Percentiles rank a stretch among this genome's conserved stretches.
These are phyloP conservation scores for Entomortierella lignicola DNA, from an alignment of 192 early-diverging fungal species.

Conservation along the genomic window DNA sequence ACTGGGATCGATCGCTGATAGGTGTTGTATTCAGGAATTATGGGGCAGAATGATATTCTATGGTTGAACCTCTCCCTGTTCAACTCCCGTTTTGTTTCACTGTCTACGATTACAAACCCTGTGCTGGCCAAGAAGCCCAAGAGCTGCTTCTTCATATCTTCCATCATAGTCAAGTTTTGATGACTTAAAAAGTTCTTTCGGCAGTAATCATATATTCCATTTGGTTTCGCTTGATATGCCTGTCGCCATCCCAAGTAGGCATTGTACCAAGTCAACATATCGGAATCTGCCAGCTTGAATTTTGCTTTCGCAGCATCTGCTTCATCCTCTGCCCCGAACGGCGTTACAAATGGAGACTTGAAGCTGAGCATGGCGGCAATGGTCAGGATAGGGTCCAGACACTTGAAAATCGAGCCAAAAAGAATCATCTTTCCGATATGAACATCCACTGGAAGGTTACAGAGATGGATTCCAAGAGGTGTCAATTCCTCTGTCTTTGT, in stretches of 20 bases:
- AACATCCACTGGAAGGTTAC: constrained; percentile 79
- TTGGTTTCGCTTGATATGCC: constrained; percentile 23
- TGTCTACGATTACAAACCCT: constrained; percentile 57
- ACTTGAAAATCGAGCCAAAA: constrained; percentile 81
- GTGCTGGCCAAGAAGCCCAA: constrained; percentile 60
- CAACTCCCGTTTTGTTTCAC: constrained; percentile 37
- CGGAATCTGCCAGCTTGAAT: constrained; percentile 60
- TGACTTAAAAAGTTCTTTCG: constrained; percentile 62
- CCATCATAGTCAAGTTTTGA: constrained; percentile 63
- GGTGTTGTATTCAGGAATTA: constrained; percentile 56
- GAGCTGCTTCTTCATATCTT: constrained; percentile 70
- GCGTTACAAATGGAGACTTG: constrained; percentile 66
- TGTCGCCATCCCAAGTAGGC: constrained; percentile 64
- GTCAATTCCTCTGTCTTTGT: constrained; percentile 67
- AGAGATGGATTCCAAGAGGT: constrained; percentile 78
- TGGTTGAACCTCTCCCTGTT: constrained; percentile 39
- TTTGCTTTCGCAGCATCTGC: constrained; percentile 55
- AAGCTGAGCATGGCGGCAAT: constrained; percentile 76
- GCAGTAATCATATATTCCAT: constrained; percentile 58
- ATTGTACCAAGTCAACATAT: constrained; percentile 64
- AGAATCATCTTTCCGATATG: constrained; percentile 86
- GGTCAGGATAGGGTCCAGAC: constrained; percentile 79
- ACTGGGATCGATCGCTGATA: constrained; percentile 58
- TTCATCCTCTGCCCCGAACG: constrained; percentile 65
- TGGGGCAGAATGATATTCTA: constrained; percentile 47